phyloP scores from a whole-genome alignment of 208 protist genomes.

The Leishmania lainsoni region DNA sequence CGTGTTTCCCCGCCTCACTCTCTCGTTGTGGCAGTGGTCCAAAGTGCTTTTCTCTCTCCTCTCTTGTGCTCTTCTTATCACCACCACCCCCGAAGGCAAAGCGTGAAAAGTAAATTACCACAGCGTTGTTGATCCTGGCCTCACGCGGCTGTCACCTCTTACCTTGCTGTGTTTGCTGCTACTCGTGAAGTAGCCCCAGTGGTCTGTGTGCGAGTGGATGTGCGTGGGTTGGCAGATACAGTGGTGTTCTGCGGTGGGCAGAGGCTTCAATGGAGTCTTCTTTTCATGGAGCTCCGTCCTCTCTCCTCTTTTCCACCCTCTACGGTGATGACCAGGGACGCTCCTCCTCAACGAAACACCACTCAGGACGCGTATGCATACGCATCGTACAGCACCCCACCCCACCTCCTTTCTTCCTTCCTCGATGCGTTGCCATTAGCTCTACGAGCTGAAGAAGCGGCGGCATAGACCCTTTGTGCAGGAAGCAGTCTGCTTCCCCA shows the following conservation, averaged over 20 bases:
- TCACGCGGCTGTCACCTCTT: neutral
- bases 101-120: no score
- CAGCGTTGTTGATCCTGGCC: neutral
- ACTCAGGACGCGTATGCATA: neutral
- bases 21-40: neutral
- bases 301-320: neutral
- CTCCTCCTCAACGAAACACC: neutral
- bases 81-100: neutral
- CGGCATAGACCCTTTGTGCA: neutral
- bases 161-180: neutral
- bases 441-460: neutral
- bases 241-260: neutral
- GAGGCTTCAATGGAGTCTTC: neutral
- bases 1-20: neutral
- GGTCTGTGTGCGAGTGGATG: neutral
- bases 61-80: neutral
- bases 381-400: neutral
- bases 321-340: neutral
- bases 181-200: neutral
- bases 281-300: neutral
- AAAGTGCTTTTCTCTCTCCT: neutral
- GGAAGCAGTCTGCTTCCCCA: neutral
- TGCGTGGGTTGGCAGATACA: neutral
- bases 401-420: neutral
- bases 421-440: neutral